Percentiles rank a stretch among this genome's conserved stretches.
These are phyloP conservation scores for Citrus cavaleriei DNA, from an alignment of 345 rosid species.

Conservation along the genomic window DNA sequence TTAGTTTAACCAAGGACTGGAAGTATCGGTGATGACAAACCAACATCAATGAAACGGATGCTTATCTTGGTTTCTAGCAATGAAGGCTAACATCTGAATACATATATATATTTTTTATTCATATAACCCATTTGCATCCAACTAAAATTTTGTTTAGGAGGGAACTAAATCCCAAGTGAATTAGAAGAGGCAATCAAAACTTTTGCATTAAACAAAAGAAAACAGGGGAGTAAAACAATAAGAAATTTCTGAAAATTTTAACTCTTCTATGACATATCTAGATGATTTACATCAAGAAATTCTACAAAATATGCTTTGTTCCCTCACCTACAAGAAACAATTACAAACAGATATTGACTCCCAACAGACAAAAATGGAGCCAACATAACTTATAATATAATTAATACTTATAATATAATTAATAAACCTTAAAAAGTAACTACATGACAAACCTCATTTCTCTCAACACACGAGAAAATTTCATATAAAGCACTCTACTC, in stretches of 20 bases:
- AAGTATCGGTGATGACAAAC: no score
- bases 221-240: no score
- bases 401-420: background rate
- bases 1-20: no score
- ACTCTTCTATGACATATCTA: background rate
- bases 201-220: no score
- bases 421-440: background rate
- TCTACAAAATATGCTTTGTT: background rate
- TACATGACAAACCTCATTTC: background rate
- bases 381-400: background rate
- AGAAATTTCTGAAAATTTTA: background rate
- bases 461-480: background rate
- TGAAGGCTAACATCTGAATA: no score
- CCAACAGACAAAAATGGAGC: conserved; percentile 9
- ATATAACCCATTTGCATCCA: no score
- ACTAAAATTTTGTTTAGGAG: no score
- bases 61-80: no score
- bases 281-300: background rate
- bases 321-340: background rate
- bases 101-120: no score
- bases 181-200: no score
- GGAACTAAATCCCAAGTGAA: no score
- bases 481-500: conserved; percentile 22
- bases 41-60: no score
- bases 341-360: conserved; percentile 6